These are phyloP conservation scores for Croton setiger DNA, from an alignment of 441 rosid genomes.

Conservation along the genomic window DNA sequence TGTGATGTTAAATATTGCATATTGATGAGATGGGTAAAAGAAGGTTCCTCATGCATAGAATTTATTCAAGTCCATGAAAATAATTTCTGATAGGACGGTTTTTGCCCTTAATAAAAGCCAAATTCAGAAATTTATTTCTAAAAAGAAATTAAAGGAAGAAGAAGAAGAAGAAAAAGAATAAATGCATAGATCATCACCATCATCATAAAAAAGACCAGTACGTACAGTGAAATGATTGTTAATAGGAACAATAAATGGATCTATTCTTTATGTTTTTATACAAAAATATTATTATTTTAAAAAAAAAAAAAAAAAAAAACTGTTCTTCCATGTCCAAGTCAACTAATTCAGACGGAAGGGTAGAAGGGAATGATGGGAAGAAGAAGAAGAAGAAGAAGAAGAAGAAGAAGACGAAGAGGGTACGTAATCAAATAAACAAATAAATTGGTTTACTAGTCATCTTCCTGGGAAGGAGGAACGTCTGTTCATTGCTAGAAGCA, in stretches of 20 bases:
- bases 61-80: slow-evolving; percentile 15
- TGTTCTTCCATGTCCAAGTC: slow-evolving; percentile 19
- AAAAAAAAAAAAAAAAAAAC: slow-evolving; percentile 4
- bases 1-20: slow-evolving; percentile 12
- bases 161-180: slow-evolving; percentile 17
- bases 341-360: too few species aligned
- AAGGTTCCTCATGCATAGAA: slow-evolving; percentile 23
- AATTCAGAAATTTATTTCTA: background rate
- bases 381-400: too few species aligned
- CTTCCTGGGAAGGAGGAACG: slow-evolving; percentile 43
- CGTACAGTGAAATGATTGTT: slow-evolving; percentile 35
- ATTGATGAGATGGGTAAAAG: background rate
- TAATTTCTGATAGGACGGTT: slow-evolving; percentile 17
- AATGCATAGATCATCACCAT: slow-evolving; percentile 15
- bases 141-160: too few species aligned
- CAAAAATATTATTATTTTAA: too few species aligned
- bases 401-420: too few species aligned
- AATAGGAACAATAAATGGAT: slow-evolving; percentile 22
- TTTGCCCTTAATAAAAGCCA: slow-evolving; percentile 27
- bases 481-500: slow-evolving; percentile 30
- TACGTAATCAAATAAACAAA: slow-evolving; percentile 12
- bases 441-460: slow-evolving; percentile 41
- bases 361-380: too few species aligned
- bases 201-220: slow-evolving; percentile 3
- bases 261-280: slow-evolving; percentile 14